These are phyloP conservation scores for Lactifluus pinguis DNA, from an alignment of 768 basidiomycete species.

Conservation along the genomic window DNA sequence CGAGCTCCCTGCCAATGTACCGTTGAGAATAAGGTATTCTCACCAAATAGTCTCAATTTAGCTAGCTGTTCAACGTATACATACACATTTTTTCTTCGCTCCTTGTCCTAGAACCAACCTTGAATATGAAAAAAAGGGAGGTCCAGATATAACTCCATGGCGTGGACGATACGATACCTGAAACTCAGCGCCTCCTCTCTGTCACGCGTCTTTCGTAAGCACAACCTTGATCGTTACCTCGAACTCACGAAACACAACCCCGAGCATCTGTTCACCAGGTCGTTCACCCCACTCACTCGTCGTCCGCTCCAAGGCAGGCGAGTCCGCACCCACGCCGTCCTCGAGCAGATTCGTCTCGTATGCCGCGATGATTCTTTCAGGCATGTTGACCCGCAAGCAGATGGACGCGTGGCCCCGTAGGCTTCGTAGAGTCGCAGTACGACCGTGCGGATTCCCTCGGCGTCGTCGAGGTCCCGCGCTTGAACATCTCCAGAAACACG, in stretches of 20 bases:
- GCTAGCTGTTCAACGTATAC: too few relatives aligned
- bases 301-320: conserved; percentile 29
- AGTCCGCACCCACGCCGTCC: conserved; percentile 44
- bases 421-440: conserved; percentile 90
- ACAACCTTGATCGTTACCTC: conserved; percentile 81
- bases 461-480: conserved; percentile 75
- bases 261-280: conserved; percentile 30
- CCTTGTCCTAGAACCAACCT: too few relatives aligned
- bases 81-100: too few relatives aligned
- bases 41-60: too few relatives aligned
- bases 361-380: conserved; percentile 45
- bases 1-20: too few relatives aligned
- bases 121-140: too few relatives aligned
- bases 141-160: too few relatives aligned
- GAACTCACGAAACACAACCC: conserved; percentile 72
- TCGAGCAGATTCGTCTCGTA: conserved; percentile 77
- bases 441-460: conserved; percentile 36
- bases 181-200: too few relatives aligned
- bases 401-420: conserved; percentile 63
- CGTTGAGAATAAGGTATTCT: too few relatives aligned
- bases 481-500: conserved; percentile 88
- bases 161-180: too few relatives aligned
- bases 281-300: conserved; percentile 20
- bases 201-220: conserved; percentile 23
- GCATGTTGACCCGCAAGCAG: conserved; percentile 44